phyloP scores from a whole-genome alignment of 352 stramenopile species.

The Pythium chondricola region DNA sequence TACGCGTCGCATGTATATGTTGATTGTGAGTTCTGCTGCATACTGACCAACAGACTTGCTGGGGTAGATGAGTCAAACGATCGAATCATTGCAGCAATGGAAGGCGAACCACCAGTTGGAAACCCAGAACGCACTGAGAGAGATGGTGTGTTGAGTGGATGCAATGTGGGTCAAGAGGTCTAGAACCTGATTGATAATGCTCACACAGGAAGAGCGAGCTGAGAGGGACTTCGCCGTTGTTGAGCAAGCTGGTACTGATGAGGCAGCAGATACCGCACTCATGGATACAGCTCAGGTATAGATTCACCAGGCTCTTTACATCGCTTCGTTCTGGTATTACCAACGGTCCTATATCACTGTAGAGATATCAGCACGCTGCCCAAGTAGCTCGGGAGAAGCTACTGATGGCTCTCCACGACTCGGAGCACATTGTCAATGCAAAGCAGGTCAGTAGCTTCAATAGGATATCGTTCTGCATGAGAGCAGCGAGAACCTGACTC shows the following conservation, averaged over 20 bases:
- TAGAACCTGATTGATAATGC: no score
- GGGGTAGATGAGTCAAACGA: slow-evolving; percentile 41
- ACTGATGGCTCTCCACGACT: background rate
- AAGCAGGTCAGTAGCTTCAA: no score
- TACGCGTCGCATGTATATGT: background rate
- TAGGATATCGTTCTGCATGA: no score
- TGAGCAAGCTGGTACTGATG: slow-evolving; percentile 8
- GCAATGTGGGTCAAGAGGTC: no score
- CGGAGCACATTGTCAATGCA: no score
- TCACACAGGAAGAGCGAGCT: background rate
- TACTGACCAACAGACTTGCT: no score
- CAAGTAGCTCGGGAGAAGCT: slow-evolving; percentile 3
- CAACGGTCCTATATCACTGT: background rate
- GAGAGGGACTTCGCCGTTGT: slow-evolving; percentile 12
- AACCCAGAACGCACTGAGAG: slow-evolving; percentile 19
- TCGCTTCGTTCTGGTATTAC: background rate
- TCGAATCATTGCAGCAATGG: slow-evolving; percentile 33
- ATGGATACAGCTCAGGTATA: slow-evolving; percentile 1
- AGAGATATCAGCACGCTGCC: background rate
- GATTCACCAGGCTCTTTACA: background rate
- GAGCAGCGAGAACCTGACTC: no score
- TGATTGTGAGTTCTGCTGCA: no score
- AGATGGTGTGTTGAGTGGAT: slow-evolving; percentile 9
- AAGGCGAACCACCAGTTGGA: slow-evolving; percentile 24
- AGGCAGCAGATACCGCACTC: background rate